A percentile compares a stretch with the other conserved stretches of the same genome.
phyloP scores from a whole-genome alignment of 139 green algal species.

The Nannochloris sp. region DNA sequence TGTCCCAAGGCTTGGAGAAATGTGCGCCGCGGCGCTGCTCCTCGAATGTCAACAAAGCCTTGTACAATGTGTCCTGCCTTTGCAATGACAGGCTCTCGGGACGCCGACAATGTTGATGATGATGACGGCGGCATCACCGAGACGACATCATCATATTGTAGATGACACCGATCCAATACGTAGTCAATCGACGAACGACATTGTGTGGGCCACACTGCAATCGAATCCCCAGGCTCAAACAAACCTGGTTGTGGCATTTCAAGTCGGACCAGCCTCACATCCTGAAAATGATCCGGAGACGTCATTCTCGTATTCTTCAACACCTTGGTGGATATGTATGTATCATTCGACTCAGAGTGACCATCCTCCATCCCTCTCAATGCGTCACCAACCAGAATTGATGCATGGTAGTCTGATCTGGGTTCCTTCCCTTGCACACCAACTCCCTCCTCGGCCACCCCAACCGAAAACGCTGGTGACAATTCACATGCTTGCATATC shows the following conservation, averaged over 20 bases:
- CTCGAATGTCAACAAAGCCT: slow-evolving; percentile 70
- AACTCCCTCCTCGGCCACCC: too few relatives aligned
- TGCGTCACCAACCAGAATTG: too few relatives aligned
- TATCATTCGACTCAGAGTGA: background rate
- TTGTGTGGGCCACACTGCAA: slow-evolving; percentile 62
- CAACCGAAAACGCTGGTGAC: too few relatives aligned
- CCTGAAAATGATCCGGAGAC: slow-evolving; percentile 61
- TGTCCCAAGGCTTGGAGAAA: slow-evolving; percentile 74
- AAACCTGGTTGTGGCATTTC: slow-evolving; percentile 25
- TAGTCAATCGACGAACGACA: slow-evolving; percentile 14
- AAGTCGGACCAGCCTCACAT: slow-evolving; percentile 72
- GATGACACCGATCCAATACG: slow-evolving; percentile 37
- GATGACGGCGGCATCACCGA: slow-evolving; percentile 5
- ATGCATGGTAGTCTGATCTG: too few relatives aligned
- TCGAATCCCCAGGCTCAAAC: slow-evolving; percentile 70
- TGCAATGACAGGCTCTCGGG: slow-evolving; percentile 36
- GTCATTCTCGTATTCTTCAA: slow-evolving; percentile 62
- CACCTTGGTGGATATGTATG: slow-evolving; percentile 18
- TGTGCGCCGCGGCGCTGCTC: slow-evolving; percentile 64
- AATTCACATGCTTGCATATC: background rate
- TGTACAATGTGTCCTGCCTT: slow-evolving; percentile 35
- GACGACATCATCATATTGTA: slow-evolving; percentile 5
- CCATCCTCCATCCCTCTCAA: too few relatives aligned
- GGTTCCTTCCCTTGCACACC: too few relatives aligned
- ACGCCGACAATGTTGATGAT: slow-evolving; percentile 10